Percentiles rank a stretch among this genome's conserved stretches.
Evolutionary conservation across 2,329 filamentous ascomycete species (phyloP).

Genomic region (Gnomoniopsis sp.): DNA sequence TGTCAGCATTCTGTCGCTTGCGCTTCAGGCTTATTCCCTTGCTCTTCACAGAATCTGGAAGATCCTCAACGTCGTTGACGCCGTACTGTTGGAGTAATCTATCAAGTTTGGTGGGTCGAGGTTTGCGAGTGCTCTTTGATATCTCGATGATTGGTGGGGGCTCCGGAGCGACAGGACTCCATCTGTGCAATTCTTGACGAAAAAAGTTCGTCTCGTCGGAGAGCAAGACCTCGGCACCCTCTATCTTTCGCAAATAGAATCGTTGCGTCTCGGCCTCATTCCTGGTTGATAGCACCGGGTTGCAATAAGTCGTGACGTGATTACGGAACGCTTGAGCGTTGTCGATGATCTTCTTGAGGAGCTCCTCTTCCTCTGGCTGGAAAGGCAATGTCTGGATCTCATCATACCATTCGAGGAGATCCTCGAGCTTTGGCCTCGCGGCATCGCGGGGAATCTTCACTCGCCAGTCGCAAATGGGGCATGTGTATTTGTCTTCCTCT

Average conservation of each 20-base stretch:
- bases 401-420: conserved; percentile 77
- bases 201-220: conserved; percentile 97
- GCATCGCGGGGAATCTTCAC: conserved; percentile 96
- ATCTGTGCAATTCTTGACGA: conserved; percentile 90
- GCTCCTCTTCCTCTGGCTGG: conserved; percentile 90
- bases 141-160: conserved; percentile 82
- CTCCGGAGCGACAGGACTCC: conserved; percentile 83
- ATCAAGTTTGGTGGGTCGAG: conserved; percentile 92
- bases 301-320: conserved; percentile 77
- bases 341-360: conserved; percentile 80
- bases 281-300: conserved; percentile 73
- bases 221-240: conserved; percentile 90
- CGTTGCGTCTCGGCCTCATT: conserved; percentile 87
- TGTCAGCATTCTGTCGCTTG: conserved; percentile 62
- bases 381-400: conserved; percentile 82
- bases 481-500: conserved; percentile 97
- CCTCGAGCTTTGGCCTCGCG: conserved; percentile 89
- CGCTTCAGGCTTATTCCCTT: conserved; percentile 73
- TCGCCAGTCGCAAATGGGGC: conserved; percentile 95
- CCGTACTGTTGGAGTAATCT: conserved; percentile 88
- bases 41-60: conserved; percentile 77
- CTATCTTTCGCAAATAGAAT: conserved; percentile 95
- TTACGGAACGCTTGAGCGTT: conserved; percentile 81
- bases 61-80: conserved; percentile 84
- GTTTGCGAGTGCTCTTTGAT: conserved; percentile 90